A percentile compares a stretch with the other conserved stretches of the same genome.
Conservation (phyloP, 208 protist genomes). For the Acanthamoeba divionensis region DNA sequence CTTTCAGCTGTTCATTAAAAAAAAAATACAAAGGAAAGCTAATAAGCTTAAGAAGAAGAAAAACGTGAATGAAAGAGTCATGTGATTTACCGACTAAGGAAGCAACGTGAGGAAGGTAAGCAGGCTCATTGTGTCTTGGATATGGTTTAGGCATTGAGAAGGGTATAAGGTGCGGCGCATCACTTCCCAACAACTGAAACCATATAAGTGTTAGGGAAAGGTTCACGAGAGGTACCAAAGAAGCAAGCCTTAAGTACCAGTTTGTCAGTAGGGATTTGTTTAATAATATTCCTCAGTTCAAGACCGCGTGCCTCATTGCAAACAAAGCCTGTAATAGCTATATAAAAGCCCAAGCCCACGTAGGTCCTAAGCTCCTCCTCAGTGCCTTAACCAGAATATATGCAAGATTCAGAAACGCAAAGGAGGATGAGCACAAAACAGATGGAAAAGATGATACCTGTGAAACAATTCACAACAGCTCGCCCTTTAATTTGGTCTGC, state of each 20-base stretch:
- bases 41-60: too few species aligned
- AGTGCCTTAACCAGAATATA: not conserved
- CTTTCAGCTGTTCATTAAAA: not conserved
- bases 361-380: slow-evolving; percentile 6
- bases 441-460: not conserved
- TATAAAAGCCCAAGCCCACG: slow-evolving; percentile 28
- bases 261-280: not conserved
- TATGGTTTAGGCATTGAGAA: slow-evolving; percentile 50
- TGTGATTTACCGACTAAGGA: not conserved
- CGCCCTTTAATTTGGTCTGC: not conserved
- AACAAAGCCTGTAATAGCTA: slow-evolving; percentile 18
- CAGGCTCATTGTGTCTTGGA: slow-evolving; percentile 5
- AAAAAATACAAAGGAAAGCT: not conserved
- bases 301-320: slow-evolving; percentile 30
- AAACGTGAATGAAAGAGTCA: too few species aligned
- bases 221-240: not conserved
- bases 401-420: too few species aligned
- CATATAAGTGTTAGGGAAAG: not conserved
- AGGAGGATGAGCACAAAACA: too few species aligned
- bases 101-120: slow-evolving; percentile 17
- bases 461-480: slow-evolving; percentile 35
- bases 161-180: slow-evolving; percentile 37
- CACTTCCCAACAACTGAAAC: slow-evolving; percentile 12
- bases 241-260: not conserved
- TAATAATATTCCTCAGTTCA: not conserved